Evolutionary conservation across 2,329 filamentous ascomycete genomes (phyloP), one percentile per base, ranked within the genome.

Genomic region (Ceratocystiopsis minuta): DNA sequence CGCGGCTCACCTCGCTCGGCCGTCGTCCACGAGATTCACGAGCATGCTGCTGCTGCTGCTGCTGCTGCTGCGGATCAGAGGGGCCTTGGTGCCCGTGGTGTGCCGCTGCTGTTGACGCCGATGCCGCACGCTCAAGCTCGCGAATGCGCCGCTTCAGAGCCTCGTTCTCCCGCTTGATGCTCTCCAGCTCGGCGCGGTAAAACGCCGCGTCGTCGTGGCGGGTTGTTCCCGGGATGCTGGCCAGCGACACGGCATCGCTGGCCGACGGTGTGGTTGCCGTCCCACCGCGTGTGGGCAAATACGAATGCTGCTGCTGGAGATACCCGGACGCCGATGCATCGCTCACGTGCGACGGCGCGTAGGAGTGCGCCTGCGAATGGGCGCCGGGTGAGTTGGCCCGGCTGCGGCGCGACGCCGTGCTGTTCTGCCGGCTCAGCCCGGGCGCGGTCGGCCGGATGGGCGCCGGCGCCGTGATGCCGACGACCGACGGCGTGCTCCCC

Each of bases 101-200:
- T n/a, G 24, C 24, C 24, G 24, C 11, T 6, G 24, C 24, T 10
- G 24, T 2, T 10, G 24, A 6, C 12, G 44, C 17, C 2, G 40
- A 33, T 18, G 35, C 18, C 12, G 43, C 57, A 34, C 65, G 62
- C 58, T 80, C 76, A 12, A 80, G 57, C 36, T 80, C 75, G 37
- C 72, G 65, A 44, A 80, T 69, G 14, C 70, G 65, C 42, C 66
- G 62, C 60, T 75, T 76, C 37, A 80, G 57, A 0, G 57, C 54
- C 41, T 80, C 75, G 45, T 80, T 80, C 57, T 80, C 76, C 38
- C 66, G 63, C 58, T 76, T 78, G 34, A 72, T 70, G 6, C 51
- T 58, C 18, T 80, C 75, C 0, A 80, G 60, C 52, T 80, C 75
- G 34, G 66, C 62, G 5, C 74, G 63, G 50, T 72, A 73, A 45